Conservation (phyloP, 305 asterid species). For the Fraxinus albicans region DNA sequence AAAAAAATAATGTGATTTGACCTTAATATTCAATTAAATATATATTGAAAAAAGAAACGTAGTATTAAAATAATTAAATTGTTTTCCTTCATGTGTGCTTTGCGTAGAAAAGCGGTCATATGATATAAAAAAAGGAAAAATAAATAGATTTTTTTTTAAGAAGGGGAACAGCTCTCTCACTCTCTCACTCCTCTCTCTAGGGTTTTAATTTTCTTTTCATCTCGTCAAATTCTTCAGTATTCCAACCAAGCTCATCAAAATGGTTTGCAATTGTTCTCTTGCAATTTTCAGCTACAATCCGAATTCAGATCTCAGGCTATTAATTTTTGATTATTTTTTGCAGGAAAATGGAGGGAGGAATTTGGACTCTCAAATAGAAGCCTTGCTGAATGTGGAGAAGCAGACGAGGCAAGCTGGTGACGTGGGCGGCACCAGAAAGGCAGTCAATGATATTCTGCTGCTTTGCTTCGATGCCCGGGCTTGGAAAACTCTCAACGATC, state of each 20-base stretch:
- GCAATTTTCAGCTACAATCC: background rate
- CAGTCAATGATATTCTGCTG: slow-evolving; percentile 78
- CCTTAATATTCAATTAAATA: too few species aligned
- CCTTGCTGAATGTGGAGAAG: slow-evolving; percentile 84
- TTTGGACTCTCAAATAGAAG: slow-evolving; percentile 76
- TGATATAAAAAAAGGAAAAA: background rate
- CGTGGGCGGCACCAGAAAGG: slow-evolving; percentile 75
- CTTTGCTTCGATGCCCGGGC: slow-evolving; percentile 90
- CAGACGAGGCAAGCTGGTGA: slow-evolving; percentile 91
- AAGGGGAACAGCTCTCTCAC: background rate
- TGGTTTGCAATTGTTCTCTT: slow-evolving; percentile 24
- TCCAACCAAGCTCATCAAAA: slow-evolving; percentile 18
- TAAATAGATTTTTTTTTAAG: background rate
- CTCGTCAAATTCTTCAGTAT: background rate
- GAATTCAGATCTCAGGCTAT: slow-evolving; percentile 28
- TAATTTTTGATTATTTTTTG: slow-evolving; percentile 11
- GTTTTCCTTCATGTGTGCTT: too few species aligned
- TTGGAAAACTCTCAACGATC: slow-evolving; percentile 84
- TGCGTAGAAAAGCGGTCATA: background rate
- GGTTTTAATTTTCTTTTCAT: slow-evolving; percentile 29
- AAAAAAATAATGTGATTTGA: too few species aligned
- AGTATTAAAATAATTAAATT: too few species aligned
- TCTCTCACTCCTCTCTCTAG: background rate
- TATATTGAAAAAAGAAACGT: too few species aligned
- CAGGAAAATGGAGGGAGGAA: slow-evolving; percentile 70